Evolutionary conservation across 129 eudicot genomes (phyloP).

Genomic region (Lonicera japonica): DNA sequence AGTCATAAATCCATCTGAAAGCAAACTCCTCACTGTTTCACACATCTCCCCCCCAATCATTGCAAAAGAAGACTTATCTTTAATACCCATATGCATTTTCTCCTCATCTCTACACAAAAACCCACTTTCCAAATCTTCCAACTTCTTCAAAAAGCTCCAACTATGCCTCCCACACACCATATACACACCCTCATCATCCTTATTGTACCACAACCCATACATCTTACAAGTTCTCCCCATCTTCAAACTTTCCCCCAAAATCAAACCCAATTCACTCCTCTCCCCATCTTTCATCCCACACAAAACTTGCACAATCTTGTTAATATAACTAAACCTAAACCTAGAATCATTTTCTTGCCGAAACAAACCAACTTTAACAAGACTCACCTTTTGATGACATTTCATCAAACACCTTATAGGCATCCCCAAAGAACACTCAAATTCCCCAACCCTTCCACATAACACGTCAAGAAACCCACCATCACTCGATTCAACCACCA

Average conservation of each 20-base stretch:
- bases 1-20: conserved; percentile 30
- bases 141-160: conserved; percentile 5
- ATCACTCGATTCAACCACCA: conserved; percentile 19
- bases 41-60: conserved; percentile 56
- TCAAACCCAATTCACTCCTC: conserved; percentile 29
- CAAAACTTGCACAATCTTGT: conserved; percentile 41
- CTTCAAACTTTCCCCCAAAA: conserved; percentile 32
- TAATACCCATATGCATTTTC: background rate
- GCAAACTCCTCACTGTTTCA: conserved; percentile 45
- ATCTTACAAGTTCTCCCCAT: conserved; percentile 31
- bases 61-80: conserved; percentile 17
- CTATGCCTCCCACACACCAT: conserved; percentile 36
- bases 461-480: conserved; percentile 8
- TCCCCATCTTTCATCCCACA: conserved; percentile 32
- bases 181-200: conserved; percentile 37
- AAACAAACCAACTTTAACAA: conserved; percentile 36
- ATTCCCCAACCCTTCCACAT: conserved; percentile 10
- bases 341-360: conserved; percentile 6
- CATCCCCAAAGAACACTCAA: conserved; percentile 9
- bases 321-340: conserved; percentile 38
- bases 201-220: conserved; percentile 67
- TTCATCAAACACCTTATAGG: conserved; percentile 30
- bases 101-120: conserved; percentile 11
- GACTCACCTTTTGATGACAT: conserved; percentile 40
- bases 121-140: conserved; percentile 11